phyloP scores from a whole-genome alignment of 192 early-diverging fungal genomes.

The Rhizoclosmatium globosum region DNA sequence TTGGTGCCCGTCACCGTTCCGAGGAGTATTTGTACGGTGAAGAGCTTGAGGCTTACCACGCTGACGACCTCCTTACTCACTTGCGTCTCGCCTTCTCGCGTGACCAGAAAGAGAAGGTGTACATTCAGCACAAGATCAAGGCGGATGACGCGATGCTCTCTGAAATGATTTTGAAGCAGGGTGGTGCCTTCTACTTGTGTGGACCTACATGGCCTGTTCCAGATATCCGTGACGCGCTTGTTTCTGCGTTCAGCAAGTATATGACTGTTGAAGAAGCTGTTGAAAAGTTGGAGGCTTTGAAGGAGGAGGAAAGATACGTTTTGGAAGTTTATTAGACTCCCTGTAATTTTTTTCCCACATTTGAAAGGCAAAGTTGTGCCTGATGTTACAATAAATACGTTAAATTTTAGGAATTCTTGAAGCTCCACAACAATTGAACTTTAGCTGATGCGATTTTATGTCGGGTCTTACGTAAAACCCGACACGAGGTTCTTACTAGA shows the following conservation, averaged over 20 bases:
- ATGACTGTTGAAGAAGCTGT: conserved; percentile 69
- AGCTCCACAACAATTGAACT: no score
- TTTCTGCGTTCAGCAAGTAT: conserved; percentile 73
- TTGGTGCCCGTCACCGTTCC: conserved; percentile 92
- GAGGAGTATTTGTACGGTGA: conserved; percentile 97
- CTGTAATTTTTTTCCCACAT: no score
- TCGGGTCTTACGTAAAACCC: no score
- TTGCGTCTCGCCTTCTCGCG: conserved; percentile 93
- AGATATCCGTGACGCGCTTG: conserved; percentile 92
- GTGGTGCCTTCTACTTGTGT: conserved; percentile 95
- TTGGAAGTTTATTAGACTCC: conserved; percentile 76
- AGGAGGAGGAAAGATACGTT: conserved; percentile 92
- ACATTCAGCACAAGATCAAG: conserved; percentile 96
- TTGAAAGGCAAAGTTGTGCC: no score
- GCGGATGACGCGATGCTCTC: conserved; percentile 80
- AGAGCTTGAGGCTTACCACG: conserved; percentile 94
- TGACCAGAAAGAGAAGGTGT: conserved; percentile 93
- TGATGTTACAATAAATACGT: no score
- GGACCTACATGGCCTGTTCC: conserved; percentile 94
- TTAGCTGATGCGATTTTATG: no score
- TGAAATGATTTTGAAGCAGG: conserved; percentile 76
- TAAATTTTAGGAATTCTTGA: no score
- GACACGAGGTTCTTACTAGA: no score
- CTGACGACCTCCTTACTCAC: conserved; percentile 88
- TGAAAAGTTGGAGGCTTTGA: conserved; percentile 85